Conservation (phyloP, 192 early-diverging fungal genomes). For the Coemansia erecta region DNA sequence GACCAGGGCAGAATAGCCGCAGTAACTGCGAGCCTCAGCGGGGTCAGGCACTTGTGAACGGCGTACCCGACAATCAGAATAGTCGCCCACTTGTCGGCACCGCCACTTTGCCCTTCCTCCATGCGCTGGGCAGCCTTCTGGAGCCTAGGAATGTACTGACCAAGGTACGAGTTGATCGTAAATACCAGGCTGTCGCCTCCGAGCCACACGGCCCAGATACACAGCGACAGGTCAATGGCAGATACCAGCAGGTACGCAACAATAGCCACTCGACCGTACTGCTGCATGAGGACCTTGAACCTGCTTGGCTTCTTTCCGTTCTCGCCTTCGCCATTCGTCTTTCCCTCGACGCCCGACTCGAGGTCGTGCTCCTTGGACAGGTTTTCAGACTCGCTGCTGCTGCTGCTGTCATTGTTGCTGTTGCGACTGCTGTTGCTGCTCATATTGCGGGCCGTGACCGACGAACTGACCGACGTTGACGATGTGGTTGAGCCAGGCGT, state of each 20-base stretch:
- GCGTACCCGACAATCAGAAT: constrained; percentile 53
- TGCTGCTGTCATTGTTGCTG: background rate
- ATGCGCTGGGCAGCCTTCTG: constrained; percentile 49
- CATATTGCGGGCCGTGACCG: constrained; percentile 27
- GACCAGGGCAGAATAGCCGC: constrained; percentile 52
- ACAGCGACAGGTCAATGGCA: constrained; percentile 44
- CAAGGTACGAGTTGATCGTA: constrained; percentile 49
- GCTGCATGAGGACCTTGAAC: constrained; percentile 52
- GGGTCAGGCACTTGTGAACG: constrained; percentile 52
- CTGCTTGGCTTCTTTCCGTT: constrained; percentile 46
- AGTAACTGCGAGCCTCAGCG: constrained; percentile 41
- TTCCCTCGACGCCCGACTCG: constrained; percentile 18
- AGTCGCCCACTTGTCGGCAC: constrained; percentile 51
- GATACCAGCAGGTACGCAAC: constrained; percentile 48
- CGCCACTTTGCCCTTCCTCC: constrained; percentile 44
- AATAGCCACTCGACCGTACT: constrained; percentile 53
- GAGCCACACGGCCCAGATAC: constrained; percentile 53
- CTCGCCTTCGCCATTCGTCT: constrained; percentile 1
- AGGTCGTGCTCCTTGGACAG: constrained; percentile 12
- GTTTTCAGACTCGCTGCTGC: constrained; percentile 10
- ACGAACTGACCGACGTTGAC: constrained; percentile 25
- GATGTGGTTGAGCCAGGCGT: constrained; percentile 11
- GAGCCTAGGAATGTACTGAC: constrained; percentile 52
- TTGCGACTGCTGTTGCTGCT: constrained; percentile 18
- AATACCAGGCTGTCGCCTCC: constrained; percentile 51